Conservation (phyloP, 2,329 filamentous ascomycete genomes). For the Lachnellula suecica region DNA sequence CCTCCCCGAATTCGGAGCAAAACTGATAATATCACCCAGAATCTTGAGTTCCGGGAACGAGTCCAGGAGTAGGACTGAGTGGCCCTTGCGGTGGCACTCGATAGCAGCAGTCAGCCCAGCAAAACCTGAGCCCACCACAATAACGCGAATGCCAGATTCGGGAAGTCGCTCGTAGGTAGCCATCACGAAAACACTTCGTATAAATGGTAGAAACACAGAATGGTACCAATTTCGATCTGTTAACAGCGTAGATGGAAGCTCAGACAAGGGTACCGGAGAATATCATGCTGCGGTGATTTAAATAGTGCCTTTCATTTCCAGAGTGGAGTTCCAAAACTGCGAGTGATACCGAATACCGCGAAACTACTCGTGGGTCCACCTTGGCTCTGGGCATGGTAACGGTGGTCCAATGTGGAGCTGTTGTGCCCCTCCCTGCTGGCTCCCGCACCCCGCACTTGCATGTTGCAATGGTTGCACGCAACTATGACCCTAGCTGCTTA, state of each 20-base stretch:
- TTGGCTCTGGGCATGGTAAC: neutral
- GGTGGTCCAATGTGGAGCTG: neutral
- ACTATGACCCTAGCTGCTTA: too few species aligned
- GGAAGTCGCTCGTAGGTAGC: conserved; percentile 41
- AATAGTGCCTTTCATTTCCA: too few species aligned
- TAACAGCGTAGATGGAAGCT: too few species aligned
- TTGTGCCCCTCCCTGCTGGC: neutral
- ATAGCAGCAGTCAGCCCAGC: conserved; percentile 61
- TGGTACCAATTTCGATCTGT: too few species aligned
- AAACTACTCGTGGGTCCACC: too few species aligned
- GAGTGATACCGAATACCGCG: too few species aligned
- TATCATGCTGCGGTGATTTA: too few species aligned
- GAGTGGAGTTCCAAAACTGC: too few species aligned
- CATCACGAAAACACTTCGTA: too few species aligned
- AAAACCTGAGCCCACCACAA: conserved; percentile 57
- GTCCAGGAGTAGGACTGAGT: conserved; percentile 49
- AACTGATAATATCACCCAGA: conserved; percentile 51
- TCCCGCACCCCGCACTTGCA: neutral
- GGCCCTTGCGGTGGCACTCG: conserved; percentile 59
- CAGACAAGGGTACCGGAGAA: too few species aligned
- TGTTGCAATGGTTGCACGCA: too few species aligned
- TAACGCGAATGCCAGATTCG: conserved; percentile 44
- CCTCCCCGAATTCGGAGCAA: conserved; percentile 55
- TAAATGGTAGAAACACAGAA: too few species aligned
- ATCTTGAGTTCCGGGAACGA: conserved; percentile 44